These are phyloP conservation scores for Sicyos baderoa DNA, from an alignment of 306 rosid species.

Conservation along the genomic window DNA sequence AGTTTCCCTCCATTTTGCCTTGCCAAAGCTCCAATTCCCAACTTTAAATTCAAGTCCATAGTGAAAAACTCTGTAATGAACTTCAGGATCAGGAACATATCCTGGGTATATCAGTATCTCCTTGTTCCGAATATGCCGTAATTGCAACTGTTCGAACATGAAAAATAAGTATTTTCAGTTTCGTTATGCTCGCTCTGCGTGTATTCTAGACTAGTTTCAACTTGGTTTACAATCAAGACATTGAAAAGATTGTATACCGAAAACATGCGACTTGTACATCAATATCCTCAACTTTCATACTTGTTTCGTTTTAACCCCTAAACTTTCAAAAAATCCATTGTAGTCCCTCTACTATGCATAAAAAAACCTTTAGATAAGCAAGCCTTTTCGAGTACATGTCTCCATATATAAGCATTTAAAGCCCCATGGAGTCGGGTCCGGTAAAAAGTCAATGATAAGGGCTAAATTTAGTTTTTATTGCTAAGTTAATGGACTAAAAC, in stretches of 20 bases:
- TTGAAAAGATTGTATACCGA: background rate
- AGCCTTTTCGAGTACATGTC: background rate
- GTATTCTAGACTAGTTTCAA: background rate
- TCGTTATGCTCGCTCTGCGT: background rate
- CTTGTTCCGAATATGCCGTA: constrained; percentile 47
- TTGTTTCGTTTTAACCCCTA: background rate
- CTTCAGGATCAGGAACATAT: constrained; percentile 58
- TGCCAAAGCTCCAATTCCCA: constrained; percentile 97
- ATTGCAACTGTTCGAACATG: constrained; percentile 52
- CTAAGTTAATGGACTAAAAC: background rate
- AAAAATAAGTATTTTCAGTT: background rate
- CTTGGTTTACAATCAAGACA: background rate
- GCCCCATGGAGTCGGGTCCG: background rate
- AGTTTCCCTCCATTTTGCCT: constrained; percentile 68
- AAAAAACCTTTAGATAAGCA: background rate
- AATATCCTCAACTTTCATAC: background rate
- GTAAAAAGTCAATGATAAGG: background rate
- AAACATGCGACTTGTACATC: background rate
- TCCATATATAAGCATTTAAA: background rate
- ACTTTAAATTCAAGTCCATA: constrained; percentile 73
- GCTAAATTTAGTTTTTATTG: background rate
- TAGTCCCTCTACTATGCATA: background rate
- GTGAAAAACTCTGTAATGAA: constrained; percentile 84
- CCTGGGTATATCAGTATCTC: constrained; percentile 86
- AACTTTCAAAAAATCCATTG: background rate